These are phyloP conservation scores for Fusarium verticillioides DNA, from an alignment of 2,329 filamentous ascomycete genomes.

Conservation along the genomic window DNA sequence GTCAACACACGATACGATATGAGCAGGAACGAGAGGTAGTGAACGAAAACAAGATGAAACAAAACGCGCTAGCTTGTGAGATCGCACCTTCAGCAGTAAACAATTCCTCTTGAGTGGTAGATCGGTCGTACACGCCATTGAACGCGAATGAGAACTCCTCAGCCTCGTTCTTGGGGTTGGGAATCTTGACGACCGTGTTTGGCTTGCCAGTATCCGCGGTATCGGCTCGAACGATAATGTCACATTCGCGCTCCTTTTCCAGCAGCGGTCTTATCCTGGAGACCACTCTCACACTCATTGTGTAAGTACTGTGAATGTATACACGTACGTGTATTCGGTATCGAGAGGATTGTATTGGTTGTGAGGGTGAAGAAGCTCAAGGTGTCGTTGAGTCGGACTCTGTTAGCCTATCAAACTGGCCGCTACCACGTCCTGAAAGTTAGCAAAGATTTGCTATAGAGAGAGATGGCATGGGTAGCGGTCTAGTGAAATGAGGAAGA, in stretches of 20 bases:
- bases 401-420: constrained; percentile 44
- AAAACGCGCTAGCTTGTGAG: constrained; percentile 9
- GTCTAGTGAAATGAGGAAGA: constrained; percentile 15
- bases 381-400: constrained; percentile 26
- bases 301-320: neutral
- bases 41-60: neutral
- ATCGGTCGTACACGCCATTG: constrained; percentile 88
- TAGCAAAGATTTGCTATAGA: constrained; percentile 38
- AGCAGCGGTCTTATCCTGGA: constrained; percentile 90
- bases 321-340: constrained; percentile 3
- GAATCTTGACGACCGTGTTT: constrained; percentile 82
- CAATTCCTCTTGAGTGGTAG: constrained; percentile 83
- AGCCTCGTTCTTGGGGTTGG: constrained; percentile 89
- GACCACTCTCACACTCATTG: constrained; percentile 82
- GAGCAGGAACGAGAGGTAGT: neutral
- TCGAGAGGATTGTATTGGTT: constrained; percentile 21
- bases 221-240: constrained; percentile 82
- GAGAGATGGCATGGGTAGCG: constrained; percentile 21
- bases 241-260: constrained; percentile 84
- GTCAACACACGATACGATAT: constrained; percentile 39
- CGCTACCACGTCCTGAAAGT: constrained; percentile 36
- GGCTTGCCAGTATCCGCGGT: constrained; percentile 70
- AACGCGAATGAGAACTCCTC: constrained; percentile 96
- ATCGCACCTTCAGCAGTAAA: constrained; percentile 86
- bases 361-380: constrained; percentile 21